A percentile compares a stretch with the other conserved stretches of the same genome.
phyloP scores from a whole-genome alignment of 164 flowering plant genomes.

The Stephania yunnanensis region DNA sequence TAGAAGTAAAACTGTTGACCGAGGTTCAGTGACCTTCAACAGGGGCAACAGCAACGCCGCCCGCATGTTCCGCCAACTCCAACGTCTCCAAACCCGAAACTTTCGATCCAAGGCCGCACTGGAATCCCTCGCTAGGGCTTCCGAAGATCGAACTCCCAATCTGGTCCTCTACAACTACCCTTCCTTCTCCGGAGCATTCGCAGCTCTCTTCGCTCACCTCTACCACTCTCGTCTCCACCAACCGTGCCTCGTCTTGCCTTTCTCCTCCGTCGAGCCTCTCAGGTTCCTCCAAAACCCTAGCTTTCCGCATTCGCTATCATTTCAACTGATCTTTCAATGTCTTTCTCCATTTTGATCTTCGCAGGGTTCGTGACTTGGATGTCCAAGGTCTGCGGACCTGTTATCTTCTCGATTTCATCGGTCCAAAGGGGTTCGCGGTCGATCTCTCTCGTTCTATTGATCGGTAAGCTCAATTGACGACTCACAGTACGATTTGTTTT shows the following conservation, averaged over 20 bases:
- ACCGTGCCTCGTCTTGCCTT: slow-evolving; percentile 72
- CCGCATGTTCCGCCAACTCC: slow-evolving; percentile 3
- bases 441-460: slow-evolving; percentile 38
- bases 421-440: slow-evolving; percentile 54
- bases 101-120: slow-evolving; percentile 81
- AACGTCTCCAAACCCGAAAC: slow-evolving; percentile 11
- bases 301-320: not conserved
- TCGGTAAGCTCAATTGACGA: slow-evolving; percentile 1
- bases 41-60: not conserved
- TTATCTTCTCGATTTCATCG: slow-evolving; percentile 80
- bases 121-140: slow-evolving; percentile 57
- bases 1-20: too few species aligned
- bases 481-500: too few species aligned
- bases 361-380: slow-evolving; percentile 62
- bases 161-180: slow-evolving; percentile 88
- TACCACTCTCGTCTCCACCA: slow-evolving; percentile 59
- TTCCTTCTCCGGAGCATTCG: slow-evolving; percentile 73
- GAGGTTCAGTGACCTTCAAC: too few species aligned
- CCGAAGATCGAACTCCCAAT: slow-evolving; percentile 43
- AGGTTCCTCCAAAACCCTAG: slow-evolving; percentile 29
- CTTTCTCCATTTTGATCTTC: not conserved
- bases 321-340: not conserved
- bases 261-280: slow-evolving; percentile 73
- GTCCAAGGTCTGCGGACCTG: slow-evolving; percentile 53
- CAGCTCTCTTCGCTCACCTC: slow-evolving; percentile 78